Percentiles rank a stretch among this genome's conserved stretches.
Conservation (phyloP, 78 protist species). For the Dictyostelium citrinum region DNA sequence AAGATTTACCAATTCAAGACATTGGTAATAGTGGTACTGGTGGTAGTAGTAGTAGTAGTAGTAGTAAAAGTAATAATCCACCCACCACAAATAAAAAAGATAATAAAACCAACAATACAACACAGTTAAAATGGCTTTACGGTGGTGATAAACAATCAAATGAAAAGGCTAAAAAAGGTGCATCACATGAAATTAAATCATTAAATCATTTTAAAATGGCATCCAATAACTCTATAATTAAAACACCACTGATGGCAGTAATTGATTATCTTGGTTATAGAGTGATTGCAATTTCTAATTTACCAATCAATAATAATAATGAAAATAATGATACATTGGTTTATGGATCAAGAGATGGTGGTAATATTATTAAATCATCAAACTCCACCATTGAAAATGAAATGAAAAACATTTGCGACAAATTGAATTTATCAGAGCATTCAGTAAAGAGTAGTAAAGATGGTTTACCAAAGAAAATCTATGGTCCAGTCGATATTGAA, state of each 20-base stretch:
- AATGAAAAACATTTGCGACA: constrained; percentile 12
- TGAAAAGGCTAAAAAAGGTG: constrained; percentile 50
- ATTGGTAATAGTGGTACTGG: no score
- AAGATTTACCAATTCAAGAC: not conserved
- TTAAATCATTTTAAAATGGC: constrained; percentile 46
- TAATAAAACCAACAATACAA: not conserved
- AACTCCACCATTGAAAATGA: not conserved
- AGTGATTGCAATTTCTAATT: constrained; percentile 39
- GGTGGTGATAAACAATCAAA: constrained; percentile 35
- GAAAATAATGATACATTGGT: constrained; percentile 54
- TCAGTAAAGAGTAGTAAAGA: not conserved
- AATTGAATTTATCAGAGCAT: constrained; percentile 29
- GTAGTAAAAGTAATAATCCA: no score
- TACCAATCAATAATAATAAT: constrained; percentile 49
- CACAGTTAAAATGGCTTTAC: constrained; percentile 36
- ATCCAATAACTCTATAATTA: not conserved
- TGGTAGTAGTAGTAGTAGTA: no score
- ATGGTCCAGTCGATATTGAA: constrained; percentile 76
- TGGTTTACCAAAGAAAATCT: not conserved
- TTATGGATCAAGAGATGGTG: constrained; percentile 75
- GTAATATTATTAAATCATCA: not conserved
- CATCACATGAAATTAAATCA: constrained; percentile 47
- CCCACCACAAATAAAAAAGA: not conserved
- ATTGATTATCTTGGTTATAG: constrained; percentile 76
- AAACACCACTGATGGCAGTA: constrained; percentile 68